phyloP scores from a whole-genome alignment of 257 asterid genomes.

The Petrea volubilis region DNA sequence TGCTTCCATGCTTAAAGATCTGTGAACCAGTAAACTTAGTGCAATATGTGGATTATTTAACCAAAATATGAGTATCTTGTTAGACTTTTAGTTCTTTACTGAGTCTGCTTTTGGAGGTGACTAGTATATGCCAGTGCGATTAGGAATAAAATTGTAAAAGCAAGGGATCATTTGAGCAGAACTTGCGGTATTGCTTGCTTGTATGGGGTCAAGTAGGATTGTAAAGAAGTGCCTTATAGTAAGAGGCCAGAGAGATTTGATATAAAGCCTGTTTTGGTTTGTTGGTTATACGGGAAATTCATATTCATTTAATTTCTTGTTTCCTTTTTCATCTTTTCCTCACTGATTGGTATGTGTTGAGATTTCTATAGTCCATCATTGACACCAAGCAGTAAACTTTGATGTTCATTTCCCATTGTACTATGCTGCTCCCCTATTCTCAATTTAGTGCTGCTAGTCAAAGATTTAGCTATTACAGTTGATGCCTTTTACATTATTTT shows the following conservation, averaged over 20 bases:
- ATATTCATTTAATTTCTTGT: background rate
- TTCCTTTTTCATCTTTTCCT: background rate
- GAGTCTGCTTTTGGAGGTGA: background rate
- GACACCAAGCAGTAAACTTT: background rate
- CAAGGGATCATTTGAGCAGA: background rate
- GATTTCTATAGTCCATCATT: background rate
- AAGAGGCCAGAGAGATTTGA: background rate
- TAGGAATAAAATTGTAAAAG: background rate
- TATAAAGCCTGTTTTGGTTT: background rate
- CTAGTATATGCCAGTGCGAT: background rate
- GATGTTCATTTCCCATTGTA: background rate
- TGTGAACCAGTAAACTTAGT: background rate
- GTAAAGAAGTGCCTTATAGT: background rate
- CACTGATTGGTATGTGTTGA: background rate
- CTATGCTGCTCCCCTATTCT: background rate
- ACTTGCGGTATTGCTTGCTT: background rate
- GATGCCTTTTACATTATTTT: background rate
- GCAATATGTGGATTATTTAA: background rate
- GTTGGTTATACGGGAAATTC: background rate
- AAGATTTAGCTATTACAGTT: background rate
- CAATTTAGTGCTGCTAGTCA: background rate
- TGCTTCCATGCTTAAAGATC: background rate
- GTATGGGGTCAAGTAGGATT: background rate
- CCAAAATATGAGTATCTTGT: background rate
- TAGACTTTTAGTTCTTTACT: background rate